Base-by-base conservation (phyloP, 2,329 filamentous ascomycete species). In the Aspergillus tubingensis region DNA sequence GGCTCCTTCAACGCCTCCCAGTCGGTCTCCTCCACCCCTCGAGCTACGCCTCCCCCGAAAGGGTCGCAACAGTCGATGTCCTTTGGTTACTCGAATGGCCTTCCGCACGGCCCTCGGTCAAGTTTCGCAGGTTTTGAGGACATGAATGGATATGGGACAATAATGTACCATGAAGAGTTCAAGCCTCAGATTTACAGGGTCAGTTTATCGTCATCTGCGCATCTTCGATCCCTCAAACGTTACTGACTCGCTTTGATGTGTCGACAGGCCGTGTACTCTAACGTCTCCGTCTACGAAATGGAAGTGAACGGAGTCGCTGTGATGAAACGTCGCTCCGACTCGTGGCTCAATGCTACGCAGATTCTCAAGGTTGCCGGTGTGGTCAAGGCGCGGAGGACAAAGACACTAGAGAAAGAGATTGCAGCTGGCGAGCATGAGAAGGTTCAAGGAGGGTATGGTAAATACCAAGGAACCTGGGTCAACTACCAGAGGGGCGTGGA, bases 381-480 rank as follows among this genome's bases (percentile, higher is more conserved):
- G 62, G 94, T 97, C 74, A 99, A 99, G 80, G 95, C 94, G 62
- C 96, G 96, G 79, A 90, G 95, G 68, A 98, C 95, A 60, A 98
- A 98, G 77, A 96, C 98, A 7, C 83, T 99, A 54, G 95, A 99
- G 76, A 98, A 98, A 78, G 95, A 99, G 77, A 96, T 99, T 61
- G 87, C 96, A 65, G 95, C 91, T 0, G 95, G 95, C 71, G 91
- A 96, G 73, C 94, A 99, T 76, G 95, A 99, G 76, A 99, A 99
- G 78, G 94, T 99, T 2, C 95, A 99, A 75, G 95, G 95, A 36
- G 95, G 95, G 5, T 99, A 99, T 72, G 95, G 95, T 66, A 98
- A 98, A 81, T 99, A 99, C 72, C 95, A 99, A 80, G 95, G 95
- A 58, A 99, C 95, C 2, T 99, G 95, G 95, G 96, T 99, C 72